Percentiles rank a stretch among this genome's conserved stretches.
These are phyloP conservation scores for Rhipidocladum racemiflorum DNA, from an alignment of 176 grass and related monocot species.

Conservation along the genomic window DNA sequence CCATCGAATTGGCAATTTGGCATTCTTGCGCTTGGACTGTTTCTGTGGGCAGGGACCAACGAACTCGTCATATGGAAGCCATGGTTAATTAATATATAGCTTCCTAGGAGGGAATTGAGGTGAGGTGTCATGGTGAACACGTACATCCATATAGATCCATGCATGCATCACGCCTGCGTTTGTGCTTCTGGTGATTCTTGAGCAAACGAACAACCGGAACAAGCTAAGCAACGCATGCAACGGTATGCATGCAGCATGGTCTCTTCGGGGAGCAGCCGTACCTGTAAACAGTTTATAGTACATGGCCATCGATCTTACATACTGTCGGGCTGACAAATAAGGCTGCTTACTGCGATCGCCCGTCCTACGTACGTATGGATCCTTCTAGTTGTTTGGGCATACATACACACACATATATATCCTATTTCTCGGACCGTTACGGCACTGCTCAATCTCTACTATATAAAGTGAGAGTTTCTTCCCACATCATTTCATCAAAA, in stretches of 20 bases:
- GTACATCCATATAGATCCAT: neutral
- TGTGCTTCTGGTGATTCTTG: neutral
- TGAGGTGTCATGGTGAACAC: neutral
- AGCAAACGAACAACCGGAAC: neutral
- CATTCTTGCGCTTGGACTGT: neutral
- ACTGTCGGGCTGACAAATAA: neutral
- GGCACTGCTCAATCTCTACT: too few relatives aligned
- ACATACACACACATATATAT: too few relatives aligned
- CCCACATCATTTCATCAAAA: too few relatives aligned
- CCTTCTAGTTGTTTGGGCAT: neutral
- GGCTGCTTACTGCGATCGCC: neutral
- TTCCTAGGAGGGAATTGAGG: neutral
- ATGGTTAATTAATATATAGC: neutral
- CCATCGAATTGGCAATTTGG: neutral
- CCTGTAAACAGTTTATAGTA: neutral
- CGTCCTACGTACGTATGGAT: neutral
- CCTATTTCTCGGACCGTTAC: too few relatives aligned
- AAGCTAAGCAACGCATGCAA: neutral
- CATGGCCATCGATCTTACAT: neutral
- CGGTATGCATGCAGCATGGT: neutral
- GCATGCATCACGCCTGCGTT: neutral
- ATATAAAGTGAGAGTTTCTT: too few relatives aligned
- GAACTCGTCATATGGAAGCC: too few relatives aligned
- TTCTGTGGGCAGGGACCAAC: neutral
- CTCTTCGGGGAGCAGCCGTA: neutral